Base-by-base conservation (phyloP, 2,329 filamentous ascomycete genomes). In the Fusarium guadeloupense region DNA sequence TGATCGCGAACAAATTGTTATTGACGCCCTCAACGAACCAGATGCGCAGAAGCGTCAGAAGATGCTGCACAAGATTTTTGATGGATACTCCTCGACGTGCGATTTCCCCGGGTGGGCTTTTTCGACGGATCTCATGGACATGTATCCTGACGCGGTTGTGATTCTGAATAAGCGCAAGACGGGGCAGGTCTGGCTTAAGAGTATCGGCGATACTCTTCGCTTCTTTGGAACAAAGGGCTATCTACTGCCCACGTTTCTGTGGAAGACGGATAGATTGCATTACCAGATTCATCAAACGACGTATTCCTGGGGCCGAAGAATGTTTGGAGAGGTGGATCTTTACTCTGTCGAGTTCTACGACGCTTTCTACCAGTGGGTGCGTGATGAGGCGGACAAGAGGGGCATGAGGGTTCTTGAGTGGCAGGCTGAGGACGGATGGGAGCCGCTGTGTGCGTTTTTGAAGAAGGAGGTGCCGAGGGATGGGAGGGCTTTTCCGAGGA, bases 391-490 rank as follows among this genome's bases (percentile, higher is more conserved):
- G 20, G 56, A 48, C 54, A 69, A 67, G 62, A 58, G 70, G 16
- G 69, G 67, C 6, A 66, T 71, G 8, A 33, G 37, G 30, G 58
- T 69, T 3, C 39, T 70, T 7, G 45, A 65, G 9, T 70, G 67
- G 67, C 48, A 67, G 41, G 60, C 53, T 4, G 38, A 71, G 47
- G 73, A 79, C 20, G 78, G 76, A 4, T 81, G 79, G 78, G 71
- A 66, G 37, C 73, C 75, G 21, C 59, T 81, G 25, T 80, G 77
- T 58, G 50, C 71, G 55, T 77, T 79, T 46, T 28, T 50, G 20
- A 30, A n/a, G 19, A 54, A 37, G 25, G 44, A 59, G 28, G n/a
- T 25, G 9, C 54, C 54, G 3, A 39, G 23, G 12, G 48, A 53
- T 19, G 21, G 16, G 14, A 31, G 39, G 26, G 6, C 12, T 3